Percentiles rank a stretch among this genome's conserved stretches.
These are phyloP conservation scores for Sporothrix humicola DNA, from an alignment of 2,329 filamentous ascomycete genomes.

Conservation along the genomic window DNA sequence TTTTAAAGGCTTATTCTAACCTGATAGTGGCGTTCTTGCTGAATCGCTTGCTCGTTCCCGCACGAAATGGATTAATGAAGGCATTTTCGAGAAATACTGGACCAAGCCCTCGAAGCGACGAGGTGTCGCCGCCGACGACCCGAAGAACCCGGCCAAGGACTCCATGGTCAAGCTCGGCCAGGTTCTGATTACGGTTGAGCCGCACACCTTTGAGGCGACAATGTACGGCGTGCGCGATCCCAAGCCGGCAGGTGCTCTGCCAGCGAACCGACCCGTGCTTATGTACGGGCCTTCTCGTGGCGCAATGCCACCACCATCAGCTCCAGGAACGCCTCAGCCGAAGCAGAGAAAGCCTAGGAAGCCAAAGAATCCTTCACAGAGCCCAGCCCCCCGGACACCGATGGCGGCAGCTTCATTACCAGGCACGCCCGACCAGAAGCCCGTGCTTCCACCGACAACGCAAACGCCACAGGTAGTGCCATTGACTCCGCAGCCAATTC, in stretches of 20 bases:
- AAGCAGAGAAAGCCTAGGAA: constrained; percentile 41
- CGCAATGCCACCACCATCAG: constrained; percentile 57
- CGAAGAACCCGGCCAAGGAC: constrained; percentile 71
- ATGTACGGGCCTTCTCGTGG: constrained; percentile 71
- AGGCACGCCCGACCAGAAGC: constrained; percentile 27
- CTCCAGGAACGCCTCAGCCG: constrained; percentile 41
- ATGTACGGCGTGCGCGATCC: constrained; percentile 74
- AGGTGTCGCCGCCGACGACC: constrained; percentile 66
- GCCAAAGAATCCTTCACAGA: constrained; percentile 37
- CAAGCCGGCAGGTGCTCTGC: constrained; percentile 54
- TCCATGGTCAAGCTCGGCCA: constrained; percentile 75
- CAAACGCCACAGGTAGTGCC: background rate
- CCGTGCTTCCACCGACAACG: background rate
- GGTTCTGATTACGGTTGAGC: constrained; percentile 77
- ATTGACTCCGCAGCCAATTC: constrained; percentile 23
- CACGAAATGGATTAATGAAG: constrained; percentile 72
- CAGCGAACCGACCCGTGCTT: constrained; percentile 60
- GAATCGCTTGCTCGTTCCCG: constrained; percentile 77
- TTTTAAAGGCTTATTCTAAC: constrained; percentile 36
- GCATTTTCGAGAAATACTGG: constrained; percentile 79
- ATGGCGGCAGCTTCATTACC: constrained; percentile 35
- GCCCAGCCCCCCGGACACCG: constrained; percentile 39
- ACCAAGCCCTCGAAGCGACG: constrained; percentile 73
- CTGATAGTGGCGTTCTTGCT: constrained; percentile 70
- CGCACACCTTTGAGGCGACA: constrained; percentile 77